phyloP scores from a whole-genome alignment of 108 stramenopile species.

The Pseudonitzschia delicatissima region DNA sequence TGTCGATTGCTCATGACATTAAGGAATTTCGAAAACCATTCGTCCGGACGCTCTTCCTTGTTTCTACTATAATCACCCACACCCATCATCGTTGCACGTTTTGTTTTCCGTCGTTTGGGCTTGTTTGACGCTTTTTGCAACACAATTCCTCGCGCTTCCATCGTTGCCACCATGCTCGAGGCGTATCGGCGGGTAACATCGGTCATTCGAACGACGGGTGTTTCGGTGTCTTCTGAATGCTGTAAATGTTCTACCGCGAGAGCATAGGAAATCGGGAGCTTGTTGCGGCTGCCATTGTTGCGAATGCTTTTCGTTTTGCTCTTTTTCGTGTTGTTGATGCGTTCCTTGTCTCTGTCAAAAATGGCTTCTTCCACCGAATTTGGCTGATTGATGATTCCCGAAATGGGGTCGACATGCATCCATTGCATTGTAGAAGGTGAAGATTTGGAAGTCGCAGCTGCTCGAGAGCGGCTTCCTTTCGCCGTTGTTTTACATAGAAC shows the following conservation, averaged over 20 bases:
- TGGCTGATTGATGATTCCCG: constrained; percentile 44
- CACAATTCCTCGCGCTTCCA: constrained; percentile 54
- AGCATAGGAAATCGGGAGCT: constrained; percentile 54
- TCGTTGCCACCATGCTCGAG: constrained; percentile 57
- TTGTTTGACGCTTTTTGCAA: constrained; percentile 12
- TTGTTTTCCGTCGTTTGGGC: not conserved
- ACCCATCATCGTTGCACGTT: not conserved
- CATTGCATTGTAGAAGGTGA: too few species aligned
- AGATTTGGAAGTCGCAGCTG: too few species aligned
- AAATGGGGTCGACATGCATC: constrained; percentile 28
- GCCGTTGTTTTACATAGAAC: constrained; percentile 6
- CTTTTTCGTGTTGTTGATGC: not conserved
- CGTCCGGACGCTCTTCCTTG: not conserved
- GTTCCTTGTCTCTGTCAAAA: constrained; percentile 21
- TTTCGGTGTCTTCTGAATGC: not conserved
- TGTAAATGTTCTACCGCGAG: constrained; percentile 61
- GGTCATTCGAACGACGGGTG: constrained; percentile 41
- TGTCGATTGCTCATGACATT: not conserved
- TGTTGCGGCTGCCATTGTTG: constrained; percentile 13
- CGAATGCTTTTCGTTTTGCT: not conserved
- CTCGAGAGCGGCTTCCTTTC: too few species aligned
- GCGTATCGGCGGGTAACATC: constrained; percentile 88
- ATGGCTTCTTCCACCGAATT: constrained; percentile 37
- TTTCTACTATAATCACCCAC: constrained; percentile 7
- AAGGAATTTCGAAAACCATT: constrained; percentile 8